Conservation (phyloP, 345 rosid genomes). For the Linum usitatissimum region DNA sequence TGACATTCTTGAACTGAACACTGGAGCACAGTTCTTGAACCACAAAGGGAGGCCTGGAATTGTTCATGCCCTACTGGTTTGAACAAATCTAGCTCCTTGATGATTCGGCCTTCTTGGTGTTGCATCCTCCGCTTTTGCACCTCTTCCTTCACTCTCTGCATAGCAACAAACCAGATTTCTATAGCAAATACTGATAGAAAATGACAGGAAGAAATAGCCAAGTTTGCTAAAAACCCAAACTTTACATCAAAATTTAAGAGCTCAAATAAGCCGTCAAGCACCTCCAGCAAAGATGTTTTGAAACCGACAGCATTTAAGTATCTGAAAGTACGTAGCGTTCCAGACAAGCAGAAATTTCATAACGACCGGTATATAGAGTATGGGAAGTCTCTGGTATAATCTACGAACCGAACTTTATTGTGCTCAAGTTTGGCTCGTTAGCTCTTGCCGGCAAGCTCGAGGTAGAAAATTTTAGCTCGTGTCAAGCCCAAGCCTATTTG, state of each 20-base stretch:
- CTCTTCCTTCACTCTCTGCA: constrained; percentile 72
- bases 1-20: constrained; percentile 3
- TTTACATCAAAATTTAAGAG: neutral
- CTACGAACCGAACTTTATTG: too few relatives aligned
- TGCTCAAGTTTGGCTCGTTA: too few relatives aligned
- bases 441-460: too few relatives aligned
- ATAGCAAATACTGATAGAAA: neutral
- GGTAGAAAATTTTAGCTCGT: too few relatives aligned
- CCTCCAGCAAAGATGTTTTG: neutral
- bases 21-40: neutral
- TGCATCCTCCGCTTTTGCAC: constrained; percentile 48
- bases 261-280: neutral
- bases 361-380: too few relatives aligned
- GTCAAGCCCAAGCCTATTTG: too few relatives aligned
- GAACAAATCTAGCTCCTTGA: constrained; percentile 20
- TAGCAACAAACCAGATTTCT: neutral
- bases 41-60: constrained; percentile 36
- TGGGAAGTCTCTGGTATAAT: too few relatives aligned
- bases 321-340: too few relatives aligned
- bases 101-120: constrained; percentile 17
- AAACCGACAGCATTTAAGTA: too few relatives aligned
- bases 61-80: constrained; percentile 48
- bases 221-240: neutral
- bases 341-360: too few relatives aligned
- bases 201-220: neutral